Base-by-base conservation (phyloP, 2,329 filamentous ascomycete species). In the Davidsoniella neocaledoniae region DNA sequence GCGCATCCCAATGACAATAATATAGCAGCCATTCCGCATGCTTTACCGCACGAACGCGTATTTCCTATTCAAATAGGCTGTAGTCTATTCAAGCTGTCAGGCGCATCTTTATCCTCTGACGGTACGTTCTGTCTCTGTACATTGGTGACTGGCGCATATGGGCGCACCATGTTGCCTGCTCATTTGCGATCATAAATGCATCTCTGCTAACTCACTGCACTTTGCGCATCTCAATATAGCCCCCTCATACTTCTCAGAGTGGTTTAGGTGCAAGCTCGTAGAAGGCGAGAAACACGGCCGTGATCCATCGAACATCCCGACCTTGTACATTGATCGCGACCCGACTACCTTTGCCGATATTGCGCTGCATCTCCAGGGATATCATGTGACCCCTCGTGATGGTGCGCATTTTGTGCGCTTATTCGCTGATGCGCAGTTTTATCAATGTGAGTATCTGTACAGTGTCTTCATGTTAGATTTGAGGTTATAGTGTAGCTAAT, bases 371-470 rank as follows among this genome's bases (percentile, higher is more conserved):
- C 71, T 96, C 19, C 88, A 94, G 68, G 86, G 90, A 43, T 96
- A 96, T 63, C 83, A 94, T 66, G 75, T 95, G 53, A 72, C 74
- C 50, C 88, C 90, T 2, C 76, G 77, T 54, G 83, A 94, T 65
- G 84, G 83, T 46, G 76, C 79, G 49, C 86, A 95, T 64, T 95
- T 90, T 63, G 88, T 95, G 57, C 86, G 84, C 52, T 70, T 96
- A 26, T 95, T 94, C 64, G 86, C 88, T 17, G 90, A 96, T 64
- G 86, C 90, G 1, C 90, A 95, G 60, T 95, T 95, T 66, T 96
- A 95, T 65, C 86, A 77, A 59, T 67, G 83, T 87, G 68, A 60
- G 25, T 33, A n/a, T 39, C 12, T 37, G 9, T n/a, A 21, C 5
- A 43, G 39, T 14, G 10, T 14, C n/a, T 23, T 14, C 21, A 14